Base-by-base conservation (phyloP, 192 early-diverging fungal species). In the Linnemannia schmuckeri region DNA sequence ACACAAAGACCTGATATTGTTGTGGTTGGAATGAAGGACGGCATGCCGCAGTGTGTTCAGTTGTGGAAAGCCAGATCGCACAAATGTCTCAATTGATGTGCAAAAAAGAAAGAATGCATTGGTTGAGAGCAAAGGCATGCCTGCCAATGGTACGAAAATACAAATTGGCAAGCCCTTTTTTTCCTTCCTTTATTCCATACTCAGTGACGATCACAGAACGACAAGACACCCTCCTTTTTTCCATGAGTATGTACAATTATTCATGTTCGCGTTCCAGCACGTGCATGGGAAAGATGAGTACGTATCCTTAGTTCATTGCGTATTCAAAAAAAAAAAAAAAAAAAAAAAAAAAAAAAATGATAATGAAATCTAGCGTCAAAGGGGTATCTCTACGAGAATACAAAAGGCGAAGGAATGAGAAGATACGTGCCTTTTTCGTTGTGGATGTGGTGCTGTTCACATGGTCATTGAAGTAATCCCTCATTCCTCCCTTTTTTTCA, bases 161-260 rank as follows among this genome's bases (percentile, higher is more conserved):
- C 30, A 66, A 35, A 33, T 27, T 30, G n/a, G n/a, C 22, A 22
- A 55, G 54, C 22, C 24, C n/a, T 12, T 12, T 63, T 30, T 30
- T 63, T 57, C 54, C 47, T 49, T 12, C 15, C 17, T 52, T 4
- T 22, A 20, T 22, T 52, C 27, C 61, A 66, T 66, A 30, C 61
- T 30, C 27, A 66, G 8, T 66, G 61, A 12, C 61, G 61, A 66
- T 66, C 61, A 66, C 61, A 66, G 61, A 66, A 66, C 61, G 61
- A 63, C 61, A 33, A 66, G 61, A 4, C 61, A 66, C 61, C 61
- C 61, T 66, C 10, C 61, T 30, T 63, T 61, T 61, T 61, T 30
- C 33, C 15, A 12, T 66, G 13, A 12, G n/a, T 66, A 15, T 33
- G 49, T 22, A 52, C 33, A 35, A 30, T 33, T 27, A 3, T 10